A percentile compares a stretch with the other conserved stretches of the same genome.
phyloP scores from a whole-genome alignment of 352 stramenopile genomes.

The Globisporangium nodosum region DNA sequence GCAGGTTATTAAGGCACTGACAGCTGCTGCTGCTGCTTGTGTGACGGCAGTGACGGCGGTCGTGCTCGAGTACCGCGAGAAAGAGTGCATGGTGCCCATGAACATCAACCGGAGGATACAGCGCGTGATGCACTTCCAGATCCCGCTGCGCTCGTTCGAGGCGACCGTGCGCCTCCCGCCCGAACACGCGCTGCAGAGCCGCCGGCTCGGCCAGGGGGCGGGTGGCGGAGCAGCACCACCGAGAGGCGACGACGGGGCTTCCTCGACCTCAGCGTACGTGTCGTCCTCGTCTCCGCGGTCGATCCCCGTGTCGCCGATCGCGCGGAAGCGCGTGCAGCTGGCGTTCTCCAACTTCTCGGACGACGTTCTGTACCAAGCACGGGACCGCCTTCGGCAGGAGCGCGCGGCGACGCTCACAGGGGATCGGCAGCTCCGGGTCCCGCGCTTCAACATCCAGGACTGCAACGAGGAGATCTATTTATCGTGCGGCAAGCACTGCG shows the following conservation, averaged over 20 bases:
- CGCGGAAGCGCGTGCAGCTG: constrained; percentile 62
- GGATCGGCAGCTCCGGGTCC: constrained; percentile 44
- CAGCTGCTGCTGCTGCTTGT: not conserved
- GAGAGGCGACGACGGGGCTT: not conserved
- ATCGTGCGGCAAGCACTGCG: constrained; percentile 77
- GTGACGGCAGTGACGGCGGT: constrained; percentile 59
- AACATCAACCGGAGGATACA: constrained; percentile 86
- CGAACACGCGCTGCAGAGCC: constrained; percentile 9
- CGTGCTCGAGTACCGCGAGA: constrained; percentile 84
- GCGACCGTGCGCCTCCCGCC: constrained; percentile 71
- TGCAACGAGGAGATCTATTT: constrained; percentile 85
- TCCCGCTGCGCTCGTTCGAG: constrained; percentile 79
- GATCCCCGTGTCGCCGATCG: constrained; percentile 76
- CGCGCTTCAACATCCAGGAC: constrained; percentile 74
- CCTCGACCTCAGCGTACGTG: constrained; percentile 8
- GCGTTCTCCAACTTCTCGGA: constrained; percentile 82
- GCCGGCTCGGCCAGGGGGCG: not conserved
- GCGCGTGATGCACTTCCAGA: constrained; percentile 86
- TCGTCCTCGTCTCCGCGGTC: constrained; percentile 67
- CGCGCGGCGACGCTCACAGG: constrained; percentile 65
- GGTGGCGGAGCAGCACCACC: not conserved
- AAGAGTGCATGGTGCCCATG: constrained; percentile 72
- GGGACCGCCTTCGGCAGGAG: constrained; percentile 71
- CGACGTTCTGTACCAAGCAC: constrained; percentile 77
- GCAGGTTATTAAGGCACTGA: constrained; percentile 9